These are phyloP conservation scores for Tetracentron sinense DNA, from an alignment of 164 flowering plant species.

Conservation along the genomic window DNA sequence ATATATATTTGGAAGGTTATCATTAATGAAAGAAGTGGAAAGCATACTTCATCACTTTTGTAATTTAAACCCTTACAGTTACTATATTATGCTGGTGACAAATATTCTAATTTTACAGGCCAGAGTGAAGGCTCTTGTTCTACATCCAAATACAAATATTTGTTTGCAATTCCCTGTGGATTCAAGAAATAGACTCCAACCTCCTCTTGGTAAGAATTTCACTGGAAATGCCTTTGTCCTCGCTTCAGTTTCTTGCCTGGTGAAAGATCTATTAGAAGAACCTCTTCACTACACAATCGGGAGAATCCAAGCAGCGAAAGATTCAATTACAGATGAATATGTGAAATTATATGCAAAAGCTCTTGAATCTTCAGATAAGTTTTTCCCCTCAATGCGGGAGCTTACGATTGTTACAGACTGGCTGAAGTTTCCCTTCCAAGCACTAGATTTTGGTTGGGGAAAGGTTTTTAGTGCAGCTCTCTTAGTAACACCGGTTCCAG, in stretches of 20 bases:
- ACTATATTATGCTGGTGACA: background rate
- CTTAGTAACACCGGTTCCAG: slow-evolving; percentile 25
- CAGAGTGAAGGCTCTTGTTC: slow-evolving; percentile 21
- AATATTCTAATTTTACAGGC: slow-evolving; percentile 18
- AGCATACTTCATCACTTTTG: background rate
- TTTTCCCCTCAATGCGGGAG: slow-evolving; percentile 29
- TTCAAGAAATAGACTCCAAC: slow-evolving; percentile 17
- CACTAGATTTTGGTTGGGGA: slow-evolving; percentile 29
- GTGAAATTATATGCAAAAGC: slow-evolving; percentile 16
- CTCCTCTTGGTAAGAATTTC: slow-evolving; percentile 22
- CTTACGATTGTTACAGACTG: slow-evolving; percentile 24
- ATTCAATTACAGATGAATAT: slow-evolving; percentile 16
- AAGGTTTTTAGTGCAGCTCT: slow-evolving; percentile 12
- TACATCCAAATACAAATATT: slow-evolving; percentile 18
- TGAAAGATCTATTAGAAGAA: slow-evolving; percentile 17
- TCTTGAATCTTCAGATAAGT: slow-evolving; percentile 25
- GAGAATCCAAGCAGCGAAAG: slow-evolving; percentile 26
- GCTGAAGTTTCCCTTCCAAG: slow-evolving; percentile 22
- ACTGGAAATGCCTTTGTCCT: slow-evolving; percentile 31
- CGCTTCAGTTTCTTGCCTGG: slow-evolving; percentile 21
- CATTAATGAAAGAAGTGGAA: too few relatives aligned
- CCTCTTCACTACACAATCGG: slow-evolving; percentile 18
- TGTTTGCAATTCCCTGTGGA: slow-evolving; percentile 28
- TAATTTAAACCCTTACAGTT: background rate
- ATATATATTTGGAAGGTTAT: too few relatives aligned